Conservation (phyloP, 495 filamentous ascomycete genomes). For the Terfezia boudieri region DNA sequence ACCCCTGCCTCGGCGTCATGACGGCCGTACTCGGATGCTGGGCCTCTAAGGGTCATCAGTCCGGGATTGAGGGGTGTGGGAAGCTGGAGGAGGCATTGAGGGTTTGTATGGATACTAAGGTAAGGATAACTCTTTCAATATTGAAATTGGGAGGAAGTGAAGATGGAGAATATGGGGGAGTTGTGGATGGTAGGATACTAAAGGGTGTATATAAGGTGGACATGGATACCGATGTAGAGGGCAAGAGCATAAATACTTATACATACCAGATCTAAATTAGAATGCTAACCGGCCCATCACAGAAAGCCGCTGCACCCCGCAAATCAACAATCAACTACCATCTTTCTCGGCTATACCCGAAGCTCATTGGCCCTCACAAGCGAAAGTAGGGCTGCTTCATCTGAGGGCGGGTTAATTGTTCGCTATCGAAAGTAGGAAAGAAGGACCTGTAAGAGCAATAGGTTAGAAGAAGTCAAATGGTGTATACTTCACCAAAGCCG, state of each 20-base stretch:
- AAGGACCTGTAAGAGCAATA: too few species aligned
- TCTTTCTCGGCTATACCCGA: slow-evolving; percentile 62
- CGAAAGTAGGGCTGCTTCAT: slow-evolving; percentile 24
- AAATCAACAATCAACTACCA: slow-evolving; percentile 93
- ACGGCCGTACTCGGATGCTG: slow-evolving; percentile 77
- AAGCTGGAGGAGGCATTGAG: slow-evolving; percentile 60
- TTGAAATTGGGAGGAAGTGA: background rate
- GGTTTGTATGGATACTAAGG: slow-evolving; percentile 80
- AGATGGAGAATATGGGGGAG: background rate
- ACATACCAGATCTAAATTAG: too few species aligned
- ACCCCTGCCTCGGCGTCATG: slow-evolving; percentile 72
- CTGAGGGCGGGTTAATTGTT: background rate
- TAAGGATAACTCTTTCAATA: slow-evolving; percentile 22
- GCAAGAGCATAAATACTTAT: too few species aligned
- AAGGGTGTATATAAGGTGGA: too few species aligned
- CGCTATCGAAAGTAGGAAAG: too few species aligned
- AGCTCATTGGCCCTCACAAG: slow-evolving; percentile 52
- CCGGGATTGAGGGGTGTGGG: slow-evolving; percentile 41
- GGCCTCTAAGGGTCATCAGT: slow-evolving; percentile 61
- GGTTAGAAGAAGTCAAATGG: too few species aligned
- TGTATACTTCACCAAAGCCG: too few species aligned
- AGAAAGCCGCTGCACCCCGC: slow-evolving; percentile 41
- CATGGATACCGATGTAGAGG: background rate
- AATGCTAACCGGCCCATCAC: background rate
- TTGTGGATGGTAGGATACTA: background rate